Evolutionary conservation across 768 basidiomycete genomes (phyloP).

Genomic region (Crassisporium funariophilum): DNA sequence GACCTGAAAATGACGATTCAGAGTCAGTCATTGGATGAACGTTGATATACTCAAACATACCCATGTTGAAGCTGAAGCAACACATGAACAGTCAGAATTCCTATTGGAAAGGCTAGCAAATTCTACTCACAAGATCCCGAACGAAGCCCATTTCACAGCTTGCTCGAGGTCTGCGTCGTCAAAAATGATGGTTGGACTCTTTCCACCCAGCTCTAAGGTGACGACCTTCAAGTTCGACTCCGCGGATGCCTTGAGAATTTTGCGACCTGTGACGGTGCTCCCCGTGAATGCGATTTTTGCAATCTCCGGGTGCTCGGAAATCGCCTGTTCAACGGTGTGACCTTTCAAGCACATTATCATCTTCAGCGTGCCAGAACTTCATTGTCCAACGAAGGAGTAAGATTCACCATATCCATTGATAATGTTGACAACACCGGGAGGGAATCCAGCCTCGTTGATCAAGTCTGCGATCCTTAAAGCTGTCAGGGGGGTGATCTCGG

Average conservation of each 20-base stretch:
- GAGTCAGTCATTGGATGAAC: constrained; percentile 3
- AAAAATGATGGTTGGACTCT: constrained; percentile 62
- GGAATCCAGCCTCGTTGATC: constrained; percentile 69
- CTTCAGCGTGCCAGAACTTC: neutral
- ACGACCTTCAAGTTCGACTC: constrained; percentile 73
- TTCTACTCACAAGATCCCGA: neutral
- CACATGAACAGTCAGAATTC: neutral
- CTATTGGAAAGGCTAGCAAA: constrained; percentile 21
- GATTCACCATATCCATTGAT: constrained; percentile 57
- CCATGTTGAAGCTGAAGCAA: constrained; percentile 21
- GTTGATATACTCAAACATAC: constrained; percentile 5
- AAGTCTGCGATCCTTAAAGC: constrained; percentile 54
- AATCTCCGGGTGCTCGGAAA: constrained; percentile 61
- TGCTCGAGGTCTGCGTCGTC: constrained; percentile 63
- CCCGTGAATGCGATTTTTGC: constrained; percentile 79
- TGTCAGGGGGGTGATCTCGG: constrained; percentile 70
- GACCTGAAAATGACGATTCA: constrained; percentile 64
- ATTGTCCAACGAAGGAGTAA: neutral
- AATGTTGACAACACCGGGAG: constrained; percentile 71
- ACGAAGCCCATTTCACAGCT: constrained; percentile 39
- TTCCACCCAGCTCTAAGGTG: constrained; percentile 74
- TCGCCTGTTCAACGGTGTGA: constrained; percentile 61
- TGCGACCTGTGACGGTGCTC: constrained; percentile 66
- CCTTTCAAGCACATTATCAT: constrained; percentile 16
- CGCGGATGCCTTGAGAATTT: constrained; percentile 66